Evolutionary conservation across 768 basidiomycete species (phyloP).

Genomic region (Lactarius evosmus): DNA sequence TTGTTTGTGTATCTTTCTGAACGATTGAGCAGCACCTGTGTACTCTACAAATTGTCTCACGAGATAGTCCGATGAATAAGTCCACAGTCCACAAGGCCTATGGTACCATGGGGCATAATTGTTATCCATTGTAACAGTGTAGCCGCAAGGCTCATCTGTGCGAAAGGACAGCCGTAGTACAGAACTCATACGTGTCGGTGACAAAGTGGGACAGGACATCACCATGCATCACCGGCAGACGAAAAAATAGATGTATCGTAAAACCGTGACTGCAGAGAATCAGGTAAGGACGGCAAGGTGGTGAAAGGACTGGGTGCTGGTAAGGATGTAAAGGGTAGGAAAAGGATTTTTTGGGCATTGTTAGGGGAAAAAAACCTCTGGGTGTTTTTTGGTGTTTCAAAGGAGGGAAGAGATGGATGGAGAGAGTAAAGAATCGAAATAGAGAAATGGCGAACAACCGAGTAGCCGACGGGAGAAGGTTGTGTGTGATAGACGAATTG

Average conservation of each 20-base stretch:
- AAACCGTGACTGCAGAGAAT: constrained; percentile 15
- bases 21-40: neutral
- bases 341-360: constrained; percentile 10
- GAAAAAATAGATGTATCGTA: constrained; percentile 20
- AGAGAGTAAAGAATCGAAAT: constrained; percentile 4
- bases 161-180: constrained; percentile 18
- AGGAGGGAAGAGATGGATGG: constrained; percentile 16
- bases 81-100: neutral
- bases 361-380: neutral
- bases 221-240: constrained; percentile 3
- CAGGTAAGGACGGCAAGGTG: constrained; percentile 28
- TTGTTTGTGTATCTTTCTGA: constrained; percentile 15
- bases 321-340: constrained; percentile 17
- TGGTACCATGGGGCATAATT: constrained; percentile 18
- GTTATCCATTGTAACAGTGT: constrained; percentile 20
- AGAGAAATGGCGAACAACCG: constrained; percentile 15
- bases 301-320: constrained; percentile 24
- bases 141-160: constrained; percentile 10
- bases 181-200: constrained; percentile 15
- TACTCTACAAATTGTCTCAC: constrained; percentile 11
- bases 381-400: constrained; percentile 12
- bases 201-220: constrained; percentile 5
- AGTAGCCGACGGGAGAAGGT: constrained; percentile 9
- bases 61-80: neutral
- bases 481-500: constrained; percentile 12